Percentiles rank a stretch among this genome's conserved stretches.
Evolutionary conservation across 176 grass and related monocot genomes (phyloP).

Genomic region (Triticum monococcum): DNA sequence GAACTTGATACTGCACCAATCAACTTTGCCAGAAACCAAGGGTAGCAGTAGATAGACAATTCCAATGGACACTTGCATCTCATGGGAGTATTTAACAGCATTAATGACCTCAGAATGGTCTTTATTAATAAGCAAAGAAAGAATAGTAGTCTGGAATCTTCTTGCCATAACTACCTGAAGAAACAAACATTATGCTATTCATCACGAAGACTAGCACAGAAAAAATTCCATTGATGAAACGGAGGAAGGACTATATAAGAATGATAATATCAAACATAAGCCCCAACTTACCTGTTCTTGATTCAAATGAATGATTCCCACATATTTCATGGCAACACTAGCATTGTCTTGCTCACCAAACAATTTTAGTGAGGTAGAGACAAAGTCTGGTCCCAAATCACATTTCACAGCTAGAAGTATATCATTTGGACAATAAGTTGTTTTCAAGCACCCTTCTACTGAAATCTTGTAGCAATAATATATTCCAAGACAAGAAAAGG

Average conservation of each 20-base stretch:
- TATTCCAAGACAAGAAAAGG: slow-evolving; percentile 54
- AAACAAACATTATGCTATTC: neutral
- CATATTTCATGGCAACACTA: slow-evolving; percentile 34
- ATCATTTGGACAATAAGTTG: slow-evolving; percentile 27
- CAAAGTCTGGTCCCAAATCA: slow-evolving; percentile 62
- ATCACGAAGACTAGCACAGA: slow-evolving; percentile 2
- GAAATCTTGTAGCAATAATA: slow-evolving; percentile 76
- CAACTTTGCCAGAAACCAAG: slow-evolving; percentile 62
- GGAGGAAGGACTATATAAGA: neutral
- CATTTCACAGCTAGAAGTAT: slow-evolving; percentile 62
- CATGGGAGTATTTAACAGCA: slow-evolving; percentile 18
- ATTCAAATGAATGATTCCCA: slow-evolving; percentile 47
- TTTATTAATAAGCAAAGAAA: slow-evolving; percentile 60
- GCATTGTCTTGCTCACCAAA: slow-evolving; percentile 12
- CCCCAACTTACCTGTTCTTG: slow-evolving; percentile 48
- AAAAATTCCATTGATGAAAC: neutral
- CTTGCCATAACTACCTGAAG: slow-evolving; percentile 59
- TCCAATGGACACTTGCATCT: slow-evolving; percentile 45
- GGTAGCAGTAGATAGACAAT: slow-evolving; percentile 78
- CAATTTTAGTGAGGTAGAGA: slow-evolving; percentile 47
- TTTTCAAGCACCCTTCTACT: slow-evolving; percentile 27
- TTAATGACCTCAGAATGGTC: slow-evolving; percentile 31
- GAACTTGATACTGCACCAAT: slow-evolving; percentile 67
- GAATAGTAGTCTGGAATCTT: slow-evolving; percentile 56
- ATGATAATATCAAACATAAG: neutral